These are phyloP conservation scores for Lepidium aucheri DNA, from an alignment of 345 rosid species.

Conservation along the genomic window DNA sequence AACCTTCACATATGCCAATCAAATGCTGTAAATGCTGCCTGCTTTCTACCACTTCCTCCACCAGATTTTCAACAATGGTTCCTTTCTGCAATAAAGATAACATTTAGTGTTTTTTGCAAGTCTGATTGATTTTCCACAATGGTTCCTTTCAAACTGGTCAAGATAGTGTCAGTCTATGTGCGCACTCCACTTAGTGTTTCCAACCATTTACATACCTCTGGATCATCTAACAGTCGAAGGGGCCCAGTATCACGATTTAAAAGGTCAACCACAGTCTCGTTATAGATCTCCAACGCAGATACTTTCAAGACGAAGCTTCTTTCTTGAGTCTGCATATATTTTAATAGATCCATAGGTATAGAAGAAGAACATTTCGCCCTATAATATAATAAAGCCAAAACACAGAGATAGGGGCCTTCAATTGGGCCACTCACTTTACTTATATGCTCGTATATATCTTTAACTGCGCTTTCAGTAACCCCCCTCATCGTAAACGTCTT, in stretches of 20 bases:
- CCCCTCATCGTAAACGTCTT: slow-evolving; percentile 94
- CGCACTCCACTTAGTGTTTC: slow-evolving; percentile 1
- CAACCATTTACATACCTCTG: slow-evolving; percentile 56
- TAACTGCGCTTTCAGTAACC: slow-evolving; percentile 62
- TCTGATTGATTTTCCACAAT: slow-evolving; percentile 54
- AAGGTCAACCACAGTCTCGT: slow-evolving; percentile 81
- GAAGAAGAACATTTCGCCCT: background rate
- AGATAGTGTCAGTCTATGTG: background rate
- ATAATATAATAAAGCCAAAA: background rate
- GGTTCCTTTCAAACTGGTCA: slow-evolving; percentile 36
- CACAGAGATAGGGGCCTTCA: background rate
- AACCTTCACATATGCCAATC: slow-evolving; percentile 87
- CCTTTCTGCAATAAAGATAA: slow-evolving; percentile 58
- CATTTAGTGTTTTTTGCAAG: background rate
- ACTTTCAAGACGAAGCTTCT: slow-evolving; percentile 65
- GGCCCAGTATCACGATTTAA: slow-evolving; percentile 72
- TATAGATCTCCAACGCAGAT: slow-evolving; percentile 92
- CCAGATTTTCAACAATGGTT: slow-evolving; percentile 71
- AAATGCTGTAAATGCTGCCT: slow-evolving; percentile 69
- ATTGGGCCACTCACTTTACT: slow-evolving; percentile 37
- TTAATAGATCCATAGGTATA: background rate
- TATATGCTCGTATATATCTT: slow-evolving; percentile 68
- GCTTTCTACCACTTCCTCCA: slow-evolving; percentile 73
- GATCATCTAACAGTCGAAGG: slow-evolving; percentile 92
- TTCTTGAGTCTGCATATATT: slow-evolving; percentile 48